Conservation (phyloP, 139 green algal species). For the Coelastrella sp. region DNA sequence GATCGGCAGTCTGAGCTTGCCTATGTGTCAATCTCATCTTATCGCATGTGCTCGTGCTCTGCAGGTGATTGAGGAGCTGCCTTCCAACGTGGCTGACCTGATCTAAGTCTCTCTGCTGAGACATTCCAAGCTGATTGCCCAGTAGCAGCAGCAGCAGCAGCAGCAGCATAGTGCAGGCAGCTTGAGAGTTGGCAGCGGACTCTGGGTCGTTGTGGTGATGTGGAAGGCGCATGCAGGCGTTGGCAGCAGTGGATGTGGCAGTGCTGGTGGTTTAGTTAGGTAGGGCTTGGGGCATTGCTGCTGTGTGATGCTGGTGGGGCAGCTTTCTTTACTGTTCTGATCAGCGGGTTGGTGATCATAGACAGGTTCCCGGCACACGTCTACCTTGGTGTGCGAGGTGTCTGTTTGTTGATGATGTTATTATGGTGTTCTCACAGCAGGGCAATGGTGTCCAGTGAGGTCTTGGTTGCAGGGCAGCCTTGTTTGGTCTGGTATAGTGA, state of each 20-base stretch:
- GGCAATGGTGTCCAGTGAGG: not conserved
- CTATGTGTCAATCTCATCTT: too few species aligned
- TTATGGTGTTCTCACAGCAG: not conserved
- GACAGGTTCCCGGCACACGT: too few species aligned
- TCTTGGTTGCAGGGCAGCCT: not conserved
- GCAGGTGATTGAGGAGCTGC: constrained; percentile 95
- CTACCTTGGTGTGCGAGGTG: not conserved
- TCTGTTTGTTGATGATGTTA: not conserved
- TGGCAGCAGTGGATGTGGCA: constrained; percentile 14
- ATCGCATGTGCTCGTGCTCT: not conserved
- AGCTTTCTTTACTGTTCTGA: too few species aligned
- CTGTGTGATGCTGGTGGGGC: not conserved
- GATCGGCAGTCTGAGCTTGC: too few species aligned
- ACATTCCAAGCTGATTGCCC: not conserved
- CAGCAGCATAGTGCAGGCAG: not conserved
- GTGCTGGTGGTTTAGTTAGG: not conserved
- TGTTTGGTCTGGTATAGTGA: not conserved
- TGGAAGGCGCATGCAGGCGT: not conserved
- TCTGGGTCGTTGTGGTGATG: not conserved
- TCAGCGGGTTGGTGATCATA: too few species aligned
- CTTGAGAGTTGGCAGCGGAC: not conserved
- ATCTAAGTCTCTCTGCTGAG: constrained; percentile 69
- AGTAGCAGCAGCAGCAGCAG: not conserved
- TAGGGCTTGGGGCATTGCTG: not conserved
- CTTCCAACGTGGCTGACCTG: constrained; percentile 96